These are phyloP conservation scores for Tetrapyrgos nigripes DNA, from an alignment of 1,284 basidiomycete genomes.

Conservation along the genomic window DNA sequence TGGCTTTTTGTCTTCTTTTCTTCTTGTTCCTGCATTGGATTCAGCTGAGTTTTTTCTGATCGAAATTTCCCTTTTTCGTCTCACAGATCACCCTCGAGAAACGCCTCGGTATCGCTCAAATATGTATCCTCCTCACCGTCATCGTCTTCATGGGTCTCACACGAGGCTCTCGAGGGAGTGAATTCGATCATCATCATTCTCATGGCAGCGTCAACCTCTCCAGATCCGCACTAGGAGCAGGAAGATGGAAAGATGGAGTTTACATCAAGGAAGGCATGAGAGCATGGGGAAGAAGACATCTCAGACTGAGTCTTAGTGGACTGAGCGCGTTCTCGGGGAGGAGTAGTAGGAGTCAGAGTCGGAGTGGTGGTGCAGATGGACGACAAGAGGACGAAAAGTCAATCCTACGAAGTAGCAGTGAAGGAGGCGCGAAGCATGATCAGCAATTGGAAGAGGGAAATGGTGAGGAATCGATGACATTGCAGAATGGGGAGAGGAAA, in stretches of 20 bases:
- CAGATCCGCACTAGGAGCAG: neutral
- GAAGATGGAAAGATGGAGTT: neutral
- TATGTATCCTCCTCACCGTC: conserved; percentile 79
- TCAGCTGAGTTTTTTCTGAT: neutral
- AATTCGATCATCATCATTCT: conserved; percentile 35
- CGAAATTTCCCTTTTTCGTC: conserved; percentile 2
- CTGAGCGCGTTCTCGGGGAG: conserved; percentile 47
- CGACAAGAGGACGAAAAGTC: conserved; percentile 16
- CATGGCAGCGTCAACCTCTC: conserved; percentile 35
- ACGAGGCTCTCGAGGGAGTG: conserved; percentile 72
- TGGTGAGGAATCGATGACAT: neutral
- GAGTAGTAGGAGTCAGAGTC: conserved; percentile 25
- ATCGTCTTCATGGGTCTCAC: conserved; percentile 87
- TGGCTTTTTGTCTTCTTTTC: too few species aligned
- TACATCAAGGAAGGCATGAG: conserved; percentile 31
- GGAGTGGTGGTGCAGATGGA: conserved; percentile 22
- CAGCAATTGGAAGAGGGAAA: conserved; percentile 20
- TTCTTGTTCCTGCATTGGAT: too few species aligned
- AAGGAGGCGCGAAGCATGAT: neutral
- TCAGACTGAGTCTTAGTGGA: conserved; percentile 64
- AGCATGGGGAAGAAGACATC: conserved; percentile 60
- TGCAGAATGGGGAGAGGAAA: neutral
- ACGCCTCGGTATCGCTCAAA: conserved; percentile 82
- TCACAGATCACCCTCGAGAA: conserved; percentile 81
- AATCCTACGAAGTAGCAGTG: neutral